Evolutionary conservation across 495 filamentous ascomycete species (phyloP).

Genomic region (Penicillium daleae): DNA sequence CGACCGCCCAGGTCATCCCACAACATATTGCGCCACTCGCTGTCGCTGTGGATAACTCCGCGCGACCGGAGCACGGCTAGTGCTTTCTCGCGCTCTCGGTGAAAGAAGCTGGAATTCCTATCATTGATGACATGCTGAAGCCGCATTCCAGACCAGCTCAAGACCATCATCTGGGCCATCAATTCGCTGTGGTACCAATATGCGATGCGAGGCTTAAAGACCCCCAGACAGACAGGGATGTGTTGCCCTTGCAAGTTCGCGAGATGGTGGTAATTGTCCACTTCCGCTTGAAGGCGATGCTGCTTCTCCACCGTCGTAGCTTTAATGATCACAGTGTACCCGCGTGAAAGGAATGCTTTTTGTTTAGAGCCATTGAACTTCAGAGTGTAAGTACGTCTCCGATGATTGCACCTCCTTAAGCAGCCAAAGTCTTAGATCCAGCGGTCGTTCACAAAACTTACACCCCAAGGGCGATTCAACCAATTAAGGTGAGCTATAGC

Average conservation of each 20-base stretch:
- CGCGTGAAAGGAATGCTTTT: conserved; percentile 28
- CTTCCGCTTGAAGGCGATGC: conserved; percentile 29
- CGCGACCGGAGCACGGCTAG: conserved; percentile 14
- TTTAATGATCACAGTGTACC: conserved; percentile 36
- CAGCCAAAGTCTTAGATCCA: too few relatives aligned
- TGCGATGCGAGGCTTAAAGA: conserved; percentile 23
- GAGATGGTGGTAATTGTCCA: conserved; percentile 30
- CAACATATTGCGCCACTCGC: too few relatives aligned
- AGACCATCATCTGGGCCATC: conserved; percentile 32
- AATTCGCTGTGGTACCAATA: conserved; percentile 35
- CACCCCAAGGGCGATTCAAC: too few relatives aligned
- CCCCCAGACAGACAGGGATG: conserved; percentile 28
- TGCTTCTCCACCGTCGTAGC: conserved; percentile 29
- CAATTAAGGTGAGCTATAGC: too few relatives aligned
- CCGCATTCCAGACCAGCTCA: conserved; percentile 29
- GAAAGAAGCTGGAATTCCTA: conserved; percentile 22
- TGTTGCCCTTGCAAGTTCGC: conserved; percentile 25
- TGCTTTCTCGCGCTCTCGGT: conserved; percentile 18
- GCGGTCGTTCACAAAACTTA: too few relatives aligned
- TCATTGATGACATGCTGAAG: conserved; percentile 29
- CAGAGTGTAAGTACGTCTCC: too few relatives aligned
- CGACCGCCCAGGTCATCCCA: too few relatives aligned
- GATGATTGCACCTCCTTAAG: too few relatives aligned
- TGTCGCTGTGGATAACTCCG: conserved; percentile 7
- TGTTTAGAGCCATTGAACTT: too few relatives aligned